Percentiles rank a stretch among this genome's conserved stretches.
Evolutionary conservation across 257 asterid genomes (phyloP).

Genomic region (Hygrophila difformis): DNA sequence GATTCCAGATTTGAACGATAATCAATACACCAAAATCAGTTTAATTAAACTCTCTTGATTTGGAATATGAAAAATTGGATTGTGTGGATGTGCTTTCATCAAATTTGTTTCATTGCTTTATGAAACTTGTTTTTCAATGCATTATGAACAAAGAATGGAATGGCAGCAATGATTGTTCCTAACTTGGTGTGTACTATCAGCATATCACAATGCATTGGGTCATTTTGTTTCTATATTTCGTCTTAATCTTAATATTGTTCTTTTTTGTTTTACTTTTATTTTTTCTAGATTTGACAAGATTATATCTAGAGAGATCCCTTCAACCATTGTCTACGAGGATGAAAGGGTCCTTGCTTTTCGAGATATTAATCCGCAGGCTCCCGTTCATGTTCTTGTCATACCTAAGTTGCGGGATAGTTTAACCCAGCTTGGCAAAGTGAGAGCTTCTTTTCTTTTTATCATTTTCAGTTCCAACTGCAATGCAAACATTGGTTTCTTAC

Average conservation of each 20-base stretch:
- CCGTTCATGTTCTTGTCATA: slow-evolving; percentile 81
- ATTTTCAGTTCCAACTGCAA: too few species aligned
- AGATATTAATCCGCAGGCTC: slow-evolving; percentile 89
- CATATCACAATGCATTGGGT: too few species aligned
- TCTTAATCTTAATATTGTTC: not conserved
- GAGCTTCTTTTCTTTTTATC: slow-evolving; percentile 1
- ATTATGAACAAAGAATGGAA: too few species aligned
- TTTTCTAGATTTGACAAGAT: slow-evolving; percentile 73
- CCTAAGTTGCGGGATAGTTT: slow-evolving; percentile 83
- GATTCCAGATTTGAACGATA: slow-evolving; percentile 2
- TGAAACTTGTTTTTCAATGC: too few species aligned
- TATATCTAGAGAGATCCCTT: slow-evolving; percentile 79
- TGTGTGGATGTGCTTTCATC: not conserved
- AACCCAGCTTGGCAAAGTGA: slow-evolving; percentile 79
- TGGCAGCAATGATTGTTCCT: too few species aligned
- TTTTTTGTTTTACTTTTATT: not conserved
- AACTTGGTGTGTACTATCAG: too few species aligned
- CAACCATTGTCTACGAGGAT: slow-evolving; percentile 79
- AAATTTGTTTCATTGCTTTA: not conserved
- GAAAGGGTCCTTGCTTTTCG: slow-evolving; percentile 86
- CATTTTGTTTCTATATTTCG: not conserved
- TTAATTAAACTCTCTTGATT: not conserved
- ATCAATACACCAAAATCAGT: not conserved
- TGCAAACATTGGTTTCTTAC: slow-evolving; percentile 1
- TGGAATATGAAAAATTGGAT: not conserved